Base-by-base conservation (phyloP, 2,329 filamentous ascomycete species). In the Cladosporium sp. region DNA sequence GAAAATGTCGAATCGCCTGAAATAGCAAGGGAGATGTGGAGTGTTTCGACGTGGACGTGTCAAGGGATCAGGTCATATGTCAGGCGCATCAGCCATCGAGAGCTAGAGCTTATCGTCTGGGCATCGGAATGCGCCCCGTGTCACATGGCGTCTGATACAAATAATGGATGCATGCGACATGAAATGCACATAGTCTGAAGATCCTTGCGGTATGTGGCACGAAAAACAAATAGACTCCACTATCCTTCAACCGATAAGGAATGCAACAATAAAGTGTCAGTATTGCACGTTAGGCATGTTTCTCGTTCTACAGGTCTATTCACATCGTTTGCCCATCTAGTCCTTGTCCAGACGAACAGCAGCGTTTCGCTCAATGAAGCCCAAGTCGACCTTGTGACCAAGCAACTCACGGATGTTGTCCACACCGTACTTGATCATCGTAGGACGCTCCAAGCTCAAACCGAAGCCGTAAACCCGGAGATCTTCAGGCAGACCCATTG, bases 401-500 rank as follows among this genome's bases (percentile, higher is more conserved):
- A 99, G 79, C 69, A 97, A 77, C 75, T 96, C 91, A 66, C 92
- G 85, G 67, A 97, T 97, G 75, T 97, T 97, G 69, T 84, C 90
- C 61, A 74, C 67, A 3, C 77, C 82, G 73, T 79, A 96, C 82
- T 95, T 94, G 78, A 97, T 96, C 94, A 97, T 99, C 10, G 94
- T 97, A 58, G 94, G 94, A 67, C 94, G 79, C 80, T 99, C 94
- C 71, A 99, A 76, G 73, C 86, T 90, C 70, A 99, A 77, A 36
- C 94, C 94, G 83, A 91, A 97, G 34, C 94, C 94, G 71, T 96
- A 97, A 9, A 97, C 92, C 62, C 89, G 81, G 85, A 97, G 85
- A 69, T 96, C 89, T 76, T 87, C 91, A 22, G 92, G 92, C 69
- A 97, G 75, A 34, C 93, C 93, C 92, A 97, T 96, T 4, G 91